Percentiles rank a stretch among this genome's conserved stretches.
Conservation (phyloP, 768 basidiomycete genomes). For the Podaxis sp. region DNA sequence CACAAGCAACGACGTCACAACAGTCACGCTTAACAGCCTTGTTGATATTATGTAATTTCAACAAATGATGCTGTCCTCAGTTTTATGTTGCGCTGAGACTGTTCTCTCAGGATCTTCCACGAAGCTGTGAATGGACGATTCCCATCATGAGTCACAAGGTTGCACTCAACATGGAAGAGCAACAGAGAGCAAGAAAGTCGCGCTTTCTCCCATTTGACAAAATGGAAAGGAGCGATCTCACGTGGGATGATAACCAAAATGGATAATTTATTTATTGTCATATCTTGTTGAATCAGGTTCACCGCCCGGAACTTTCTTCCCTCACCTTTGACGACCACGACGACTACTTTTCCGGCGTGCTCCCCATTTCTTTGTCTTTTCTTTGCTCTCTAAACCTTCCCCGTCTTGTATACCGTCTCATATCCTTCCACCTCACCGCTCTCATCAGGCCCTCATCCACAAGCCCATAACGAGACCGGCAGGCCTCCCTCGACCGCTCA, state of each 20-base stretch:
- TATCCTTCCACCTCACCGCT: constrained; percentile 2
- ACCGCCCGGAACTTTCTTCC: constrained; percentile 16
- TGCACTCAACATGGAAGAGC: background rate
- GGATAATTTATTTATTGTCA: constrained; percentile 17
- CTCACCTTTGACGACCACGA: constrained; percentile 19
- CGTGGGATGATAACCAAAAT: constrained; percentile 13
- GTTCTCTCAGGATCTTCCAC: constrained; percentile 1
- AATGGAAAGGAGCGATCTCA: constrained; percentile 3
- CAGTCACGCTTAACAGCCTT: constrained; percentile 4
- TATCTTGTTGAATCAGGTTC: constrained; percentile 14
- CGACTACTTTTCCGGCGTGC: constrained; percentile 21
- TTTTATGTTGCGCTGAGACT: background rate
- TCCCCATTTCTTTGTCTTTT: background rate
- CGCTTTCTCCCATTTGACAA: background rate
- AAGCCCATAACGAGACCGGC: background rate
- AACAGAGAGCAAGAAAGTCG: background rate
- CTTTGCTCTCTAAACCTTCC: background rate
- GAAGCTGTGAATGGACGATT: background rate
- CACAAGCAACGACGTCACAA: background rate
- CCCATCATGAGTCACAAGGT: background rate
- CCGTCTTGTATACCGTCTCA: background rate
- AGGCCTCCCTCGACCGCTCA: background rate
- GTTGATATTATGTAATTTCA: constrained; percentile 8
- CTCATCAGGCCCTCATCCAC: background rate
- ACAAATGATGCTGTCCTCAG: background rate